Evolutionary conservation across 2,329 filamentous ascomycete genomes (phyloP).

Genomic region (Aspergillus sp.): DNA sequence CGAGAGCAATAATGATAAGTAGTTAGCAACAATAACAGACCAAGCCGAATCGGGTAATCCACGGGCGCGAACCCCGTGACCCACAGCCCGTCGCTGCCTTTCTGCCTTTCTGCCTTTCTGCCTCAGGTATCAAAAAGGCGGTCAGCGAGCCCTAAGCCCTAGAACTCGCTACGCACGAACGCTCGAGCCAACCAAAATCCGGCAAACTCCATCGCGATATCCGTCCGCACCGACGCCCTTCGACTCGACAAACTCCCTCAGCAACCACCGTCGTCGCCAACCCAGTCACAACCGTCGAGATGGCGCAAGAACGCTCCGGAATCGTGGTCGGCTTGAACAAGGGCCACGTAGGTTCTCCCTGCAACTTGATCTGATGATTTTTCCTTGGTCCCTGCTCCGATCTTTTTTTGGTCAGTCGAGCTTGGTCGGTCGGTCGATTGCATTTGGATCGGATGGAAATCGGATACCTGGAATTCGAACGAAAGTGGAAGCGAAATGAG

Average conservation of each 20-base stretch:
- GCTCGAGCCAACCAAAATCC: constrained; percentile 34
- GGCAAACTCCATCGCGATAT: constrained; percentile 21
- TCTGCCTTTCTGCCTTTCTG: neutral
- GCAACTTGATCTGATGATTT: constrained; percentile 1
- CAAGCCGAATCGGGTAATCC: neutral
- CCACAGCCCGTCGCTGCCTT: constrained; percentile 9
- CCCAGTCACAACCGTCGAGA: constrained; percentile 42
- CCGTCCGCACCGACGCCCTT: constrained; percentile 25
- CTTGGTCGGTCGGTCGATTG: neutral
- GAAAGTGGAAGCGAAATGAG: neutral
- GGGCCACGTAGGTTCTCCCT: constrained; percentile 61
- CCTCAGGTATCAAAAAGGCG: neutral
- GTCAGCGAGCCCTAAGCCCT: constrained; percentile 38
- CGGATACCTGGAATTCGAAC: constrained; percentile 12
- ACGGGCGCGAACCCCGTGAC: constrained; percentile 9
- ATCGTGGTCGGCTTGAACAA: constrained; percentile 63
- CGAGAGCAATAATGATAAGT: too few relatives aligned
- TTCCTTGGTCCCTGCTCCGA: neutral
- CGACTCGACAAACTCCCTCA: constrained; percentile 29
- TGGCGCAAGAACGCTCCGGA: constrained; percentile 53
- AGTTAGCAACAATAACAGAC: neutral
- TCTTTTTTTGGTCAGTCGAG: neutral
- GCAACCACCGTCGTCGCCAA: constrained; percentile 33
- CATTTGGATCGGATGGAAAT: neutral
- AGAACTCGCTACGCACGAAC: constrained; percentile 37